Conservation (phyloP, 371 early-diverging fungal genomes). For the Apophysomyces sp. region DNA sequence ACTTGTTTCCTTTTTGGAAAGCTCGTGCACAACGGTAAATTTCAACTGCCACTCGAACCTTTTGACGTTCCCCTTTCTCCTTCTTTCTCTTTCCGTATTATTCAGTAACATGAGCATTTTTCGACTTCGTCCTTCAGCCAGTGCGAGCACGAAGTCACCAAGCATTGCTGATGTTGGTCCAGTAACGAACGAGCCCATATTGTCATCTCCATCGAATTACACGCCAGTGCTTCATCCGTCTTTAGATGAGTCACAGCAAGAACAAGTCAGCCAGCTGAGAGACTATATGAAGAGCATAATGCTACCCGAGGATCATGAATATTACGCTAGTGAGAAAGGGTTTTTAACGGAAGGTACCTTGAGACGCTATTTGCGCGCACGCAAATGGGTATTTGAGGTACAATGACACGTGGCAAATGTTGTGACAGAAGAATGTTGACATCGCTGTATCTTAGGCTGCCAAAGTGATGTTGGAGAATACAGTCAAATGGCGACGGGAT, state of each 20-base stretch:
- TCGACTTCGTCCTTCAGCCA: constrained; percentile 12
- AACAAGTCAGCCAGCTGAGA: constrained; percentile 40
- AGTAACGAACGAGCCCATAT: constrained; percentile 16
- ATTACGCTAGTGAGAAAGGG: constrained; percentile 37
- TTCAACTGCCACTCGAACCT: too few species aligned
- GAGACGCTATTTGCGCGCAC: constrained; percentile 72
- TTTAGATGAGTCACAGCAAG: constrained; percentile 43
- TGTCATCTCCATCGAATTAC: constrained; percentile 18
- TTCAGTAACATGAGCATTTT: constrained; percentile 21
- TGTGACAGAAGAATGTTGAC: too few species aligned
- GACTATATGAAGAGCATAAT: constrained; percentile 46
- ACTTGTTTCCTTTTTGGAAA: too few species aligned
- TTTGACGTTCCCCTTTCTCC: neutral
- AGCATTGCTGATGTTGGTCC: neutral
- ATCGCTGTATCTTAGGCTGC: too few species aligned
- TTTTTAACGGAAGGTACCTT: constrained; percentile 52
- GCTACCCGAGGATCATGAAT: constrained; percentile 37
- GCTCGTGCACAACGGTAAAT: too few species aligned
- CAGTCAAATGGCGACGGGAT: constrained; percentile 71
- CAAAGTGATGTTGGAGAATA: constrained; percentile 54
- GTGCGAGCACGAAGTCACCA: neutral
- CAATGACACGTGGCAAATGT: too few species aligned
- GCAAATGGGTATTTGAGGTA: constrained; percentile 59
- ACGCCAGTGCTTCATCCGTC: constrained; percentile 21
- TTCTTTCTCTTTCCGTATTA: neutral